Base-by-base conservation (phyloP, 2,329 filamentous ascomycete species). In the Aspergillus persii region DNA sequence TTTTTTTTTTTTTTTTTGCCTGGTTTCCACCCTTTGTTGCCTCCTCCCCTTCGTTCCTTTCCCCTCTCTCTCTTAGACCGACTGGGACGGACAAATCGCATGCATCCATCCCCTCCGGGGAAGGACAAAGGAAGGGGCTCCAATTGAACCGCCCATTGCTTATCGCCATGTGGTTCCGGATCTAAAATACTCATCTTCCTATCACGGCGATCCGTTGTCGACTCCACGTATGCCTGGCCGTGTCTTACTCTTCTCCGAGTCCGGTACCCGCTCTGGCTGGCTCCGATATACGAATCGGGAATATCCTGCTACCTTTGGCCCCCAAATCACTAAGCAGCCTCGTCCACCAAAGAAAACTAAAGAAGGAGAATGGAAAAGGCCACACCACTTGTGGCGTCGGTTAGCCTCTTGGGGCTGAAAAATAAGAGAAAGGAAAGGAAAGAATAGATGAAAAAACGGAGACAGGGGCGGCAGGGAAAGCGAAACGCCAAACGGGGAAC, bases 91-190 rank as follows among this genome's bases (percentile, higher is more conserved):
- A 27, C 44, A 47, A 47, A 47, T 47, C 7, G 18, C 44, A 47
- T 8, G 18, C 18, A 23, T 47, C 12, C n/a, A 11, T 26, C 4
- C n/a, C 18, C 36, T 41, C 44, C 23, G 44, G 44, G 12, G 49
- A 7, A 50, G 31, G 30, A 31, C 18, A 50, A 33, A 50, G 29
- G 53, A 55, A 29, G 23, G 44, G 29, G 39, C 26, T 54, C 29
- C 27, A 48, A 46, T 51, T 55, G 53, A 59, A 54, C 57, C 53
- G 54, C 50, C 51, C 54, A 59, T 58, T 62, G 58, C 63, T 62
- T 65, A 63, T 66, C 60, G 64, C 64, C 64, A 66, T 65, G 64
- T 66, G 64, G 64, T 61, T 54, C 53, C 23, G 58, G 60, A 63
- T 65, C 61, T 60, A 54, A 53, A 60, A 51, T 57, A 51, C 31